phyloP scores from a whole-genome alignment of 768 basidiomycete genomes.

The Pleurotus tuber-regium region DNA sequence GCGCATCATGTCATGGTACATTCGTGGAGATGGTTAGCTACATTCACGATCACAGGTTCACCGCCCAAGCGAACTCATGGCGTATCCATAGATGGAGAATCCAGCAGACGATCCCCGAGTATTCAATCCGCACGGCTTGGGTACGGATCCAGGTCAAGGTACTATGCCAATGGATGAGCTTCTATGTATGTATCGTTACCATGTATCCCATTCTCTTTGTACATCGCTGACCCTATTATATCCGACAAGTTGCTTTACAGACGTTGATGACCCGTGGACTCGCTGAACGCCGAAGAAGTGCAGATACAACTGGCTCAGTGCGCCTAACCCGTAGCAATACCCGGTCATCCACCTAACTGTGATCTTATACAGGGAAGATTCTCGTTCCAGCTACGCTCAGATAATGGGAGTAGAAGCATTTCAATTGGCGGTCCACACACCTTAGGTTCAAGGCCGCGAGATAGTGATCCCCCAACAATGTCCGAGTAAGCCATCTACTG shows the following conservation, averaged over 20 bases:
- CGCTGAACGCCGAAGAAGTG: constrained; percentile 9
- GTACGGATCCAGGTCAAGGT: constrained; percentile 22
- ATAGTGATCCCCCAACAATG: constrained; percentile 40
- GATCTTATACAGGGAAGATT: constrained; percentile 3
- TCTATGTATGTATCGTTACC: constrained; percentile 42
- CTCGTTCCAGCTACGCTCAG: constrained; percentile 26
- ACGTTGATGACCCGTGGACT: constrained; percentile 19
- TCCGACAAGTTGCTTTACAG: constrained; percentile 18
- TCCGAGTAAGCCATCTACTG: constrained; percentile 56
- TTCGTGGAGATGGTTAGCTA: constrained; percentile 77
- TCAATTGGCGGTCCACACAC: constrained; percentile 28
- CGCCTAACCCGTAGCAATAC: neutral
- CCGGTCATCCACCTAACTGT: neutral
- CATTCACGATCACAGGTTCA: constrained; percentile 1
- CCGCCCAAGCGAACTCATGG: neutral
- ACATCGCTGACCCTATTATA: constrained; percentile 5
- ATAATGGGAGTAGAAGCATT: constrained; percentile 19
- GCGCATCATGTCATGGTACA: constrained; percentile 75
- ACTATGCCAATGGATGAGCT: constrained; percentile 39
- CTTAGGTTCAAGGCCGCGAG: neutral
- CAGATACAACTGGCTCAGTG: neutral
- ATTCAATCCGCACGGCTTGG: constrained; percentile 42
- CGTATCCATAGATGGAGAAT: constrained; percentile 62
- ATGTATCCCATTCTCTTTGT: constrained; percentile 13
- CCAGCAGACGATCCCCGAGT: constrained; percentile 71